phyloP scores from a whole-genome alignment of 2,329 filamentous ascomycete genomes.

The Pyrenophora teres region DNA sequence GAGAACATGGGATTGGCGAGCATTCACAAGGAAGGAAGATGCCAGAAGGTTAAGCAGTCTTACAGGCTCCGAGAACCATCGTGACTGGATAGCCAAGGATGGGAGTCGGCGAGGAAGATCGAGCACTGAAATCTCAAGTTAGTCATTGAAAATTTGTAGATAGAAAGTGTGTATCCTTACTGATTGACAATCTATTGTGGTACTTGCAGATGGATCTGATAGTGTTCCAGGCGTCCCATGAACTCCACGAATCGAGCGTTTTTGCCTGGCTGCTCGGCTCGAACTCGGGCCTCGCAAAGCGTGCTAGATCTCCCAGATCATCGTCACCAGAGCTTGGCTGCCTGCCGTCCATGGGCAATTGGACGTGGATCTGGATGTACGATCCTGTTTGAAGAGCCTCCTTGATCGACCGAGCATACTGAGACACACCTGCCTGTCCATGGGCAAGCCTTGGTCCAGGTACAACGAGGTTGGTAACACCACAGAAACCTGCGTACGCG shows the following conservation, averaged over 20 bases:
- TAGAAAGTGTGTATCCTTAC: slow-evolving; percentile 61
- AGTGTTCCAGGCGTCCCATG: slow-evolving; percentile 94
- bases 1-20: slow-evolving; percentile 63
- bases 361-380: slow-evolving; percentile 79
- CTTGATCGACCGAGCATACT: slow-evolving; percentile 82
- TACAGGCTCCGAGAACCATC: slow-evolving; percentile 68
- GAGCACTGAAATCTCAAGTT: slow-evolving; percentile 47
- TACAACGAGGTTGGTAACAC: slow-evolving; percentile 80
- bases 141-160: neutral
- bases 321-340: slow-evolving; percentile 62
- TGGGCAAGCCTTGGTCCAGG: slow-evolving; percentile 73
- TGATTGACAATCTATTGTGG: slow-evolving; percentile 76
- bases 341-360: slow-evolving; percentile 82
- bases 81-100: slow-evolving; percentile 58
- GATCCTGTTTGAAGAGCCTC: slow-evolving; percentile 76
- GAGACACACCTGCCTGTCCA: slow-evolving; percentile 62
- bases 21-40: slow-evolving; percentile 62
- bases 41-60: slow-evolving; percentile 60
- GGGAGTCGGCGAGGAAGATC: slow-evolving; percentile 65
- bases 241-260: slow-evolving; percentile 70
- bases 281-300: slow-evolving; percentile 49
- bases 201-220: slow-evolving; percentile 88
- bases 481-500: slow-evolving; percentile 94
- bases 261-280: slow-evolving; percentile 44
- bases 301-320: slow-evolving; percentile 59